Base-by-base conservation (phyloP, 2,329 filamentous ascomycete species). In the Pochonia chlamydosporia region DNA sequence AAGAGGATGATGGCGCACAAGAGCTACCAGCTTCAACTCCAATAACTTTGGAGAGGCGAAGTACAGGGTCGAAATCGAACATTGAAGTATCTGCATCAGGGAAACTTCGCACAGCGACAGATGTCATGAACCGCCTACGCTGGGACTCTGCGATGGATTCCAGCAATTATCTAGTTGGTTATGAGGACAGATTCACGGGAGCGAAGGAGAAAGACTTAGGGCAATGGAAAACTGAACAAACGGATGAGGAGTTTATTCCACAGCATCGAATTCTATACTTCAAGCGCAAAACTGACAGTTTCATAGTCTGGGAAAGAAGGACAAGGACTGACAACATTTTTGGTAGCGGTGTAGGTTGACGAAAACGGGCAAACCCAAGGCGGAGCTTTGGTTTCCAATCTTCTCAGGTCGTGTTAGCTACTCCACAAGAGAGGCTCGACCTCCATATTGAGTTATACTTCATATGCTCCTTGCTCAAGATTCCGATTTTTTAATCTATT, bases 161-260 rank as follows among this genome's bases (percentile, higher is more conserved):
- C 40, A 62, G 61, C 18, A 73, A 82, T 51, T 81, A 74, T 53
- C 52, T 82, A 5, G 70, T 84, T 42, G 80, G 79, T 2, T 84
- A 84, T 54, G 74, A 80, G 54, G 81, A 84, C 59, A 70, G 81
- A 14, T 83, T 84, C 55, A 50, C 69, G 4, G 79, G 78, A 1
- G 67, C 71, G 3, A 70, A 68, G 53, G 80, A 84, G 60, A 75
- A 74, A 52, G 58, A 69, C 2, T 61, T 83, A 5, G 73, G 73
- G 44, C 64, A 69, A 25, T 84, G 81, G 81, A 81, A 78, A 65
- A 69, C 66, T 14, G 80, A 83, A 56, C 74, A 78, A 61, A 82
- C 80, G 26, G 75, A 84, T 52, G 79, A 84, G 49, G 81, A 84
- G 60, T 85, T 82, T 56, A 83, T 85, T 47, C 81, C 81, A 6